These are phyloP conservation scores for Pseudozyma thailandica DNA, from an alignment of 1,284 basidiomycete genomes.

Conservation along the genomic window DNA sequence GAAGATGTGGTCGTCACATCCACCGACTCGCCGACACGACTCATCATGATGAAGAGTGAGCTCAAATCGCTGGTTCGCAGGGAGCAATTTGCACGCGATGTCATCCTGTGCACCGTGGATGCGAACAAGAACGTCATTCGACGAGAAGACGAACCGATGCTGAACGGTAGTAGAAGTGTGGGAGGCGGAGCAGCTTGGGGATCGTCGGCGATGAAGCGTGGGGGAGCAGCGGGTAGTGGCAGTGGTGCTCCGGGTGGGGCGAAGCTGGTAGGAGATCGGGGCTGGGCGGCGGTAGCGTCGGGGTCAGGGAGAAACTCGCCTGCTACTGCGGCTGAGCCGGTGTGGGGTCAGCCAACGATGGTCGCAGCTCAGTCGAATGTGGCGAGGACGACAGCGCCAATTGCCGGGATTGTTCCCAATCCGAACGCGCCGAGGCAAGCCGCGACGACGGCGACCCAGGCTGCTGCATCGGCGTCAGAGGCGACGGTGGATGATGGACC, in stretches of 20 bases:
- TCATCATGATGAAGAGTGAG: slow-evolving; percentile 51
- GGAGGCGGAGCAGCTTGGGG: slow-evolving; percentile 19
- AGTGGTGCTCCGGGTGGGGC: slow-evolving; percentile 9
- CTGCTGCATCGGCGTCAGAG: neutral
- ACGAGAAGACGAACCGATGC: slow-evolving; percentile 39
- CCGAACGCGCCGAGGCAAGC: slow-evolving; percentile 32
- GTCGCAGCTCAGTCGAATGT: slow-evolving; percentile 8
- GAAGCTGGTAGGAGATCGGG: slow-evolving; percentile 23
- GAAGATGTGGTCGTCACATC: slow-evolving; percentile 61
- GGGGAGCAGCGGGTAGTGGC: slow-evolving; percentile 7
- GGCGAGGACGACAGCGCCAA: slow-evolving; percentile 14
- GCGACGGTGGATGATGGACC: slow-evolving; percentile 9
- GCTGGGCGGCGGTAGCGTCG: slow-evolving; percentile 47
- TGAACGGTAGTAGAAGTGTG: slow-evolving; percentile 12
- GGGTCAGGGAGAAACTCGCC: slow-evolving; percentile 46
- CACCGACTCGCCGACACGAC: slow-evolving; percentile 37
- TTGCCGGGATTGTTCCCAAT: slow-evolving; percentile 39
- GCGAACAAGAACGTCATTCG: slow-evolving; percentile 29
- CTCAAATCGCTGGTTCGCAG: slow-evolving; percentile 38
- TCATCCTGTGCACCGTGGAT: slow-evolving; percentile 43
- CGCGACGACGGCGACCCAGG: neutral
- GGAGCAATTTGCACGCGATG: slow-evolving; percentile 43
- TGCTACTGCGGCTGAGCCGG: slow-evolving; percentile 12
- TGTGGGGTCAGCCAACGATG: slow-evolving; percentile 40
- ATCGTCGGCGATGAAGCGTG: slow-evolving; percentile 32